Evolutionary conservation across 805 yeast species (phyloP).

Genomic region (Candida sanyiensis): DNA sequence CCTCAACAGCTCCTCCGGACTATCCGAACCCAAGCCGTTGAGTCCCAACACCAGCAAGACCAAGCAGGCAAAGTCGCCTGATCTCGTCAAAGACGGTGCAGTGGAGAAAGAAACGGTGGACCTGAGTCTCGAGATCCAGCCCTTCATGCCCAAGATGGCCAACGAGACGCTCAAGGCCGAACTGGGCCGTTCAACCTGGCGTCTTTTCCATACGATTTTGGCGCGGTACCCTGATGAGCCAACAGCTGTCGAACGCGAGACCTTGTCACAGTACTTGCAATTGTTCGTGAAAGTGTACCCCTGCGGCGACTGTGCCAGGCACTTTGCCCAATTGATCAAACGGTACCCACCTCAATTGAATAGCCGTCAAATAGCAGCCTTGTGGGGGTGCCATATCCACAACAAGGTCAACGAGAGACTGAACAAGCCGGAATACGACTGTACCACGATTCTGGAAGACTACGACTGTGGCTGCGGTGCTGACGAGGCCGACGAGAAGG

Average conservation of each 20-base stretch:
- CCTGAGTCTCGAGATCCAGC: constrained; percentile 5
- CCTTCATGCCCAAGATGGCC: constrained; percentile 87
- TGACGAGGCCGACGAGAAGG: constrained; percentile 45
- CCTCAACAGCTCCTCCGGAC: constrained; percentile 13
- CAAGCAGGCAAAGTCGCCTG: neutral
- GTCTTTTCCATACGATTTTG: constrained; percentile 78
- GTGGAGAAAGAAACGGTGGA: neutral
- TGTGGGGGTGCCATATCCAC: constrained; percentile 95
- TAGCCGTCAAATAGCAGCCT: constrained; percentile 72
- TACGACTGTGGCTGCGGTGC: constrained; percentile 97
- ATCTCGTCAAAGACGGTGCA: neutral
- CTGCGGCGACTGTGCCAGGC: constrained; percentile 95
- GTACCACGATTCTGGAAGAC: constrained; percentile 77
- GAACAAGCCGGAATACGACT: constrained; percentile 70
- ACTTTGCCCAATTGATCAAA: constrained; percentile 64
- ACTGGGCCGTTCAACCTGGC: constrained; percentile 91
- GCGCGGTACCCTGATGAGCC: constrained; percentile 92
- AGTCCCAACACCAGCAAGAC: constrained; percentile 28
- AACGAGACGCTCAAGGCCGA: constrained; percentile 79
- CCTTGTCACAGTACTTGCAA: constrained; percentile 57
- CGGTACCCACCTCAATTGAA: constrained; percentile 82
- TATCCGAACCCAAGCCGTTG: constrained; percentile 25
- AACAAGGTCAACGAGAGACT: constrained; percentile 76
- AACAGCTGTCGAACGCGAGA: constrained; percentile 50
- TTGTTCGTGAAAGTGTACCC: constrained; percentile 91